Evolutionary conservation across 495 filamentous ascomycete genomes (phyloP).

Genomic region (Penicillium coffeae): DNA sequence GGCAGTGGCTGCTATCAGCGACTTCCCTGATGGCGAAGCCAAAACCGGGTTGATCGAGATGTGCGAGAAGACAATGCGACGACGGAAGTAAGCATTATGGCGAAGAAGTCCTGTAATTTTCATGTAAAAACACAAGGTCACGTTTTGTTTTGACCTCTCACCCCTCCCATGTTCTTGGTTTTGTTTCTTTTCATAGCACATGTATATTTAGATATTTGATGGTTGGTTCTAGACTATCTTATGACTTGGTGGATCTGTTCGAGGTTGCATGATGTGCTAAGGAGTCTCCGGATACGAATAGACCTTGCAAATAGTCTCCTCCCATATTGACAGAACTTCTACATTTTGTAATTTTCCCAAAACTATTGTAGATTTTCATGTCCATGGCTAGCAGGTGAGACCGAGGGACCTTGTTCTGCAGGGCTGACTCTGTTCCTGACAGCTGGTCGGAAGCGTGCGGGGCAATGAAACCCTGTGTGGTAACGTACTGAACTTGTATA

Average conservation of each 20-base stretch:
- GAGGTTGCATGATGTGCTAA: neutral
- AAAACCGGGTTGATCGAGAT: slow-evolving; percentile 88
- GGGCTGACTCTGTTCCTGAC: slow-evolving; percentile 22
- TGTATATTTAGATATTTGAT: slow-evolving; percentile 23
- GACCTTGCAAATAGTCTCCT: neutral
- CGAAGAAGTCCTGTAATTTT: slow-evolving; percentile 8
- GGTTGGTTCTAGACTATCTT: slow-evolving; percentile 7
- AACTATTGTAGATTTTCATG: no score
- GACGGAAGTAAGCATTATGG: slow-evolving; percentile 62
- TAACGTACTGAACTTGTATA: neutral
- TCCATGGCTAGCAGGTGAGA: no score
- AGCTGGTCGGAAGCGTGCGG: slow-evolving; percentile 25
- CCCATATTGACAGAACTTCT: neutral
- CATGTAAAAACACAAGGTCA: slow-evolving; percentile 22
- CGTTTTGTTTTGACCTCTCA: slow-evolving; percentile 7
- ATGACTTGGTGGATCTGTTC: slow-evolving; percentile 2
- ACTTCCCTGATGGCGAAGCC: slow-evolving; percentile 87
- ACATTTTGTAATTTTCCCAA: no score
- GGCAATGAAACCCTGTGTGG: slow-evolving; percentile 4
- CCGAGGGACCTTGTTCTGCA: neutral
- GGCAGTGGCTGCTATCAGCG: slow-evolving; percentile 74
- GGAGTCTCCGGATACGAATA: neutral
- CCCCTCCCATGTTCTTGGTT: slow-evolving; percentile 4
- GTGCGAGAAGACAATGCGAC: slow-evolving; percentile 85
- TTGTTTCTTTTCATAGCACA: slow-evolving; percentile 12